Conservation (phyloP, 2,329 filamentous ascomycete species). For the Fusarium scirpi region DNA sequence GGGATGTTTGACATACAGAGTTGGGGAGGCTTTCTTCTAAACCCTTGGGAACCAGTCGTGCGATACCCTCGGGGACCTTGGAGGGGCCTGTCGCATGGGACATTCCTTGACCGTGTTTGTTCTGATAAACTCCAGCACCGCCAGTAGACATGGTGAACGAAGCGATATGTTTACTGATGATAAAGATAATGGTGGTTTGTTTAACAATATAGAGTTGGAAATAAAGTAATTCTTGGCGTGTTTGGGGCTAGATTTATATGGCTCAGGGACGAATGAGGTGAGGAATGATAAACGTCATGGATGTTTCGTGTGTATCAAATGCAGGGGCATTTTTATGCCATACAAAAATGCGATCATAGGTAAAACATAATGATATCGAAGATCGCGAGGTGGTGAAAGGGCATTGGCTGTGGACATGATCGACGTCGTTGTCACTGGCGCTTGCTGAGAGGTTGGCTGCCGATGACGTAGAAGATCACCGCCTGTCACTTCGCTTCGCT, state of each 20-base stretch:
- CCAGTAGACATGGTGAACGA: too few relatives aligned
- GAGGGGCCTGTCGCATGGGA: slow-evolving; percentile 41
- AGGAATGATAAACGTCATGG: background rate
- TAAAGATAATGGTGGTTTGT: too few relatives aligned
- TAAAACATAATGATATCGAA: background rate
- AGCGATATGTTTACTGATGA: too few relatives aligned
- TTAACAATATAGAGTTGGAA: background rate
- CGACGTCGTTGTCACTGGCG: background rate
- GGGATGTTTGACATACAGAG: slow-evolving; percentile 10
- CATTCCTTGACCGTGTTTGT: slow-evolving; percentile 29
- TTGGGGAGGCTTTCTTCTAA: slow-evolving; percentile 41
- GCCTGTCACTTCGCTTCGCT: background rate
- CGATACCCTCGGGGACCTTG: slow-evolving; percentile 32
- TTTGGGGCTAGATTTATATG: background rate
- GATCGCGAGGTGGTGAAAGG: background rate
- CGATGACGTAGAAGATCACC: slow-evolving; percentile 12
- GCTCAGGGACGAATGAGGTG: background rate
- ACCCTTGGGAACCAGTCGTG: slow-evolving; percentile 29
- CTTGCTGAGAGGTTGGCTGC: background rate
- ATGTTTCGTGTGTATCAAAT: background rate
- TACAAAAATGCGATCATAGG: background rate
- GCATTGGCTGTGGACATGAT: slow-evolving; percentile 3
- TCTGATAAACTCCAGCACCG: slow-evolving; percentile 4
- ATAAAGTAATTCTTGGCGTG: background rate
- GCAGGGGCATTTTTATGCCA: background rate